Evolutionary conservation across 129 eudicot species (phyloP).

Genomic region (Arctium minus): DNA sequence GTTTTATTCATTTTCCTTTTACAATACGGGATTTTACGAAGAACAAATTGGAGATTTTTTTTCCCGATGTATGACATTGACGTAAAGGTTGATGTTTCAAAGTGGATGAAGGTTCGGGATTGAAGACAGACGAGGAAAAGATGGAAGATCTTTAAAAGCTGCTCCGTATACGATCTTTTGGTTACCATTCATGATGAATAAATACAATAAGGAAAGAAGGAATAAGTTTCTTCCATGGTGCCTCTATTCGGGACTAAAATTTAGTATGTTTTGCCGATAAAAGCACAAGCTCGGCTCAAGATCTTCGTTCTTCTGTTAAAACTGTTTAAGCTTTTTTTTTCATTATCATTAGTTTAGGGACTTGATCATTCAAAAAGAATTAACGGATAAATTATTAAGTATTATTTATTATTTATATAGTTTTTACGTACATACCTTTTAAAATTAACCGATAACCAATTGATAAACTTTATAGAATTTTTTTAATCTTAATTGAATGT

Average conservation of each 20-base stretch:
- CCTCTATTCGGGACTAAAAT: background rate
- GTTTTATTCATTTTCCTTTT: background rate
- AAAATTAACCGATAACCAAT: too few species aligned
- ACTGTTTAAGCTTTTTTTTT: background rate
- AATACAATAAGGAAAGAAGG: background rate
- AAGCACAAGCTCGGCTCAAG: too few species aligned
- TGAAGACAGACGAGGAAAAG: conserved; percentile 4
- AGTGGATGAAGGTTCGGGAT: conserved; percentile 14
- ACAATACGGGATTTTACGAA: background rate
- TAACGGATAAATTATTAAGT: too few species aligned
- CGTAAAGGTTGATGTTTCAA: background rate
- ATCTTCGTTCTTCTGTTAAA: background rate
- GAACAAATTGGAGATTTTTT: background rate
- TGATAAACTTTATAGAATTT: too few species aligned
- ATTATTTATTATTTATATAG: too few species aligned
- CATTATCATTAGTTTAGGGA: background rate
- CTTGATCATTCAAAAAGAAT: too few species aligned
- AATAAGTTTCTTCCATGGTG: background rate
- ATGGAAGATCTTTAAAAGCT: background rate
- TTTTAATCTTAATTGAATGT: too few species aligned
- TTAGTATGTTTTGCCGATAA: background rate
- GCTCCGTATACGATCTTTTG: background rate
- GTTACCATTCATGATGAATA: background rate
- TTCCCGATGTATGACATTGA: background rate
- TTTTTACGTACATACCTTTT: too few species aligned